phyloP scores from a whole-genome alignment of 2,329 filamentous ascomycete species.

The Fonsecaea pugnacius region DNA sequence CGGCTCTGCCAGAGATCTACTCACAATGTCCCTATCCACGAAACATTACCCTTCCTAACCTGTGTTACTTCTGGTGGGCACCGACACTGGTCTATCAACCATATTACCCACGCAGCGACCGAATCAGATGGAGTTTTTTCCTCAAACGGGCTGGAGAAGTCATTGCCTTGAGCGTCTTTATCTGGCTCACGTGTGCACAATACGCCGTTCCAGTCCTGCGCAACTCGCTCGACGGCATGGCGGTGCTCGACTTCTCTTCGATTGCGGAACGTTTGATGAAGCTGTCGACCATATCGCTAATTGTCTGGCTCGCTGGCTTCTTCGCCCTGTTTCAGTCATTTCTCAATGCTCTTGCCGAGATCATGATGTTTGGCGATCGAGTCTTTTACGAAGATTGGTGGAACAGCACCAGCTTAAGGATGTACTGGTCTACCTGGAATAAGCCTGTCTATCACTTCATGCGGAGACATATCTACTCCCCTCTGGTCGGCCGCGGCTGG shows the following conservation, averaged over 20 bases:
- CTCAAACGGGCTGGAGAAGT: conserved; percentile 79
- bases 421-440: conserved; percentile 97
- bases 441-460: conserved; percentile 97
- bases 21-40: conserved; percentile 80
- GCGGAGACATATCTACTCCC: conserved; percentile 89
- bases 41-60: conserved; percentile 86
- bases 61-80: conserved; percentile 97
- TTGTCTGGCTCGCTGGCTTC: conserved; percentile 97
- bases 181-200: conserved; percentile 93
- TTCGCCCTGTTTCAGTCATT: conserved; percentile 94
- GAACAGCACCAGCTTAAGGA: conserved; percentile 84
- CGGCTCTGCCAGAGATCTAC: conserved; percentile 80
- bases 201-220: conserved; percentile 87
- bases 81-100: conserved; percentile 97
- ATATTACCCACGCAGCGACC: conserved; percentile 82
- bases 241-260: conserved; percentile 74
- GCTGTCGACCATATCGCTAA: conserved; percentile 88
- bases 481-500: conserved; percentile 83
- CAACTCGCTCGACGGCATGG: conserved; percentile 88
- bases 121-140: conserved; percentile 86
- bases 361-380: conserved; percentile 87
- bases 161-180: conserved; percentile 77
- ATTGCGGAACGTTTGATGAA: conserved; percentile 92
- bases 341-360: conserved; percentile 86
- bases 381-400: conserved; percentile 99